phyloP scores from a whole-genome alignment of 257 asterid species.

The Capsicum baccatum region DNA sequence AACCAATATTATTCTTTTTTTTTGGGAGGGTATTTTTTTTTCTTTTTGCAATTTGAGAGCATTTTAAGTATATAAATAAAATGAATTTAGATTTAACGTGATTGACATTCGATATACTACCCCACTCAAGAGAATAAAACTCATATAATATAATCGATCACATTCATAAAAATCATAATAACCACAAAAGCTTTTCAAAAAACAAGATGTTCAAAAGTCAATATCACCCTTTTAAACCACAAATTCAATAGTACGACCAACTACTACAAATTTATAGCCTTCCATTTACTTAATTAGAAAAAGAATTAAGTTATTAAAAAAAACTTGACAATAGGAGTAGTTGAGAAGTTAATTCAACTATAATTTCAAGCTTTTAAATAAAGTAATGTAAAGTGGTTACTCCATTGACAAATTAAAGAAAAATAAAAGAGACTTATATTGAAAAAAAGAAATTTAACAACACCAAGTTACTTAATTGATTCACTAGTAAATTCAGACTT shows the following conservation, averaged over 20 bases:
- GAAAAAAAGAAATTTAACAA: not conserved
- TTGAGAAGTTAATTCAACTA: not conserved
- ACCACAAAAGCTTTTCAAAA: too few species aligned
- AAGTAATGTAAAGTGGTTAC: not conserved
- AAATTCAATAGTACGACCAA: not conserved
- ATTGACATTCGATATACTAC: too few species aligned
- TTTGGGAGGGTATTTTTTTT: too few species aligned
- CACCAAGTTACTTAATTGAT: not conserved
- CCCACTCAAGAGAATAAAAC: too few species aligned
- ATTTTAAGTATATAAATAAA: too few species aligned
- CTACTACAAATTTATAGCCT: not conserved
- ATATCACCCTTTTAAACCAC: not conserved
- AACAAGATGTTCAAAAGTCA: not conserved
- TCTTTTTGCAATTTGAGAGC: too few species aligned
- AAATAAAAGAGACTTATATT: not conserved
- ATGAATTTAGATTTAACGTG: too few species aligned
- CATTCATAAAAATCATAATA: too few species aligned
- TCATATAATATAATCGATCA: too few species aligned
- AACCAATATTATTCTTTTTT: too few species aligned
- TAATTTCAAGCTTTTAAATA: not conserved
- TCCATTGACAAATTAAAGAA: not conserved
- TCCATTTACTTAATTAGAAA: not conserved
- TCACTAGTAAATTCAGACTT: not conserved
- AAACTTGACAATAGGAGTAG: not conserved
- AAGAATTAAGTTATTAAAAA: not conserved